Base-by-base conservation (phyloP, 257 asterid species). In the Penstemon eatonii region DNA sequence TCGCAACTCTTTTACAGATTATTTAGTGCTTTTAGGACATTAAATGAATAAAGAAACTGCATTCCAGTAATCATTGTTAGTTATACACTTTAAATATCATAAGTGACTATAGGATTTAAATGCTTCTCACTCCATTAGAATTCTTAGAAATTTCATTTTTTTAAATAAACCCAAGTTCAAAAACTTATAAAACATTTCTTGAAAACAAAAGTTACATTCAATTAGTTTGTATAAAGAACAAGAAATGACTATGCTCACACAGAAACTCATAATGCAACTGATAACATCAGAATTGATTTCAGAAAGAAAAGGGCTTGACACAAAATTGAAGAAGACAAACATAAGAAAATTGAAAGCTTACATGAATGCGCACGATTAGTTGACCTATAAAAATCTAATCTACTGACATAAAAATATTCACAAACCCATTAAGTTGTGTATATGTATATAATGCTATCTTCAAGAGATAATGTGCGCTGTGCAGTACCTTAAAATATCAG, bases 401-500 rank as follows among this genome's bases (percentile, higher is more conserved):
- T 45, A 36, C 49, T 15, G 45, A 19, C 39, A 13, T 47, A 68
- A 0, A 8, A 54, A 25, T 54, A 18, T 54, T 54, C 39, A 54
- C 36, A 54, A 50, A 49, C 19, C 15, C 41, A 19, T 39, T 3
- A 52, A 5, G 2, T 11, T 43, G 6, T 41, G 50, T 39, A 4
- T 44, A 18, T 18, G 56, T 44, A 11, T 5, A 8, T 18, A 6
- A n/a, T 13, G 51, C 37, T 41, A 8, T 6, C 52, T 2, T 9
- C 8, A 60, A 55, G 62, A 71, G 77, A 67, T 66, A 76, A 62
- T 8, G 73, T n/a, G 58, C 37, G 67, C 47, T n/a, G 58, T 44
- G 67, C 47, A 67, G 53, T 77, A 58, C 70, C 73, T 59, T 38
- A 60, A 73, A 78, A 73, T 69, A 73, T 78, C 82, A 39, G 50